Conservation (phyloP, 2,329 filamentous ascomycete genomes). For the Hypoxylon sp. region DNA sequence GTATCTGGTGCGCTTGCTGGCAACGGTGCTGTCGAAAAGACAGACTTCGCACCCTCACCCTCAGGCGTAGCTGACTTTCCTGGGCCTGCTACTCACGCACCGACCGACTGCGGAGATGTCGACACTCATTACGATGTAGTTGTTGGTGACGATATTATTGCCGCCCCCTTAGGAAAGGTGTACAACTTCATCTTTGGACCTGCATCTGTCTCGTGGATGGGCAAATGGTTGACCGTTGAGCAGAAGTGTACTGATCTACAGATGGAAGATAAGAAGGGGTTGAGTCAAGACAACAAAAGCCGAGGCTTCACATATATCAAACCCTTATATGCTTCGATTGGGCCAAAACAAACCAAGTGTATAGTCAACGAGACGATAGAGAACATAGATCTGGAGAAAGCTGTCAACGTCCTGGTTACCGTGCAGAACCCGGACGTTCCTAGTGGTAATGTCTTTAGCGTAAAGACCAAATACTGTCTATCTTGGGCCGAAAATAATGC, state of each 20-base stretch:
- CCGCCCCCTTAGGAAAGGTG: slow-evolving; percentile 89
- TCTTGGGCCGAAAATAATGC: slow-evolving; percentile 89
- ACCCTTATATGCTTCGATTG: slow-evolving; percentile 82
- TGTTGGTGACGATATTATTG: slow-evolving; percentile 84
- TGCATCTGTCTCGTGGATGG: slow-evolving; percentile 80
- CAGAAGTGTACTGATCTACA: slow-evolving; percentile 91
- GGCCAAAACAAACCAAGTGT: slow-evolving; percentile 94
- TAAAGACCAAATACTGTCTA: slow-evolving; percentile 94
- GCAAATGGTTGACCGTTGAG: slow-evolving; percentile 83
- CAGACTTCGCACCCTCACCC: slow-evolving; percentile 56
- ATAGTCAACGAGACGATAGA: slow-evolving; percentile 88
- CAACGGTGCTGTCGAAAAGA: slow-evolving; percentile 61
- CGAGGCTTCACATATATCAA: slow-evolving; percentile 90
- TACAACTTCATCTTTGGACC: slow-evolving; percentile 89
- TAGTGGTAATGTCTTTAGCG: slow-evolving; percentile 87
- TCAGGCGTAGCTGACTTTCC: slow-evolving; percentile 73
- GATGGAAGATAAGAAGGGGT: slow-evolving; percentile 83
- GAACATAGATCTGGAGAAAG: slow-evolving; percentile 83
- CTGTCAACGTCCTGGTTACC: slow-evolving; percentile 80
- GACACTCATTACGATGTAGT: slow-evolving; percentile 84
- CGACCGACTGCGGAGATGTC: slow-evolving; percentile 85
- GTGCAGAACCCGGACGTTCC: slow-evolving; percentile 96
- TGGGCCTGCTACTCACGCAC: slow-evolving; percentile 79
- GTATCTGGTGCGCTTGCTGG: slow-evolving; percentile 65
- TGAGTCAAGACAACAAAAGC: slow-evolving; percentile 77